Base-by-base conservation (phyloP, 1,284 basidiomycete species). In the Anthracocystis walkeri region DNA sequence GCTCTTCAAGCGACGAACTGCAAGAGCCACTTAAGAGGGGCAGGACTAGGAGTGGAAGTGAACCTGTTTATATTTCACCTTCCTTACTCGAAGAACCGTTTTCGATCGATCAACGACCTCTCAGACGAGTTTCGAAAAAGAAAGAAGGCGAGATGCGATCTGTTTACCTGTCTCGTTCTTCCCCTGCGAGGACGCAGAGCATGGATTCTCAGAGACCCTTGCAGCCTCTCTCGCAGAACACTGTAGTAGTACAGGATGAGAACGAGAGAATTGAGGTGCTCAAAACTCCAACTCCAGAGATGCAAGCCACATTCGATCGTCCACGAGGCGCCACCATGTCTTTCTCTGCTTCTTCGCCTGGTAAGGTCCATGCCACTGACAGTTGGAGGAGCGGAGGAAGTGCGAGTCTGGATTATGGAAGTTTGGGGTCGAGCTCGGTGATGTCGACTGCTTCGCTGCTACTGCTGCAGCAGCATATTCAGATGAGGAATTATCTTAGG, bases 381-480 rank as follows among this genome's bases (percentile, higher is more conserved):
- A 55, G 52, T n/a, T 4, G 18, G 14, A 21, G 42, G 18, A 48
- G 35, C 4, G 40, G 14, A 14, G 31, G 21, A 0, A 51, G 50
- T 21, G 20, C 40, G 12, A 25, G 31, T 3, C 25, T 25, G 14
- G 33, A 46, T 8, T 38, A 4, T 7, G 40, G 35, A 20, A 48
- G 44, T 33, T 27, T 51, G 2, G 23, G 48, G 29, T 18, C 20
- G 50, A 4, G 38, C 25, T 6, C 42, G 50, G 4, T 20, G 16
- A 12, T 51, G 7, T 55, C 50, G 2, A 59, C 55, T 21, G 61
- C 60, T n/a, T 64, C 67, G 6, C 31, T 69, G 16, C 16, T 64
- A 4, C 48, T 60, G 25, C 18, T 69, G 23, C 67, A 69, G 27
- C 66, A 69, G 42, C 60, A 59, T 2, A 59, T 63, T 21, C 66